phyloP scores from a whole-genome alignment of 2,329 filamentous ascomycete species.

The Xylariales sp. region DNA sequence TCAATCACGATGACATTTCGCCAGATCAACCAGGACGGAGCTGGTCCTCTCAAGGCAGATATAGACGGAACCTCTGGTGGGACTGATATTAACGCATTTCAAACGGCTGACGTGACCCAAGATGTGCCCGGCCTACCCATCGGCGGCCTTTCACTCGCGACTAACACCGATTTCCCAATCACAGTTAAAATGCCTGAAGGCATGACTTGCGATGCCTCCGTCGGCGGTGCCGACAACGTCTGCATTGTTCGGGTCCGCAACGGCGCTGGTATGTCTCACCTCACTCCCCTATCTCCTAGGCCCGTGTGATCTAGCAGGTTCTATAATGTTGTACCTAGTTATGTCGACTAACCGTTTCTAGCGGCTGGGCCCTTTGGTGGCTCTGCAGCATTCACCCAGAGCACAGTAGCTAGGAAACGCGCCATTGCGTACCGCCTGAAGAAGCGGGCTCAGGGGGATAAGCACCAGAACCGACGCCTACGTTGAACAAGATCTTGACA shows the following conservation, averaged over 20 bases:
- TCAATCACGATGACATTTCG: conserved; percentile 73
- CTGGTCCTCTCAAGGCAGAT: conserved; percentile 69
- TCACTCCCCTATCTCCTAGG: no score
- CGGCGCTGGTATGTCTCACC: conserved; percentile 52
- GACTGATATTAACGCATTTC: conserved; percentile 69
- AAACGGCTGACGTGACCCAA: conserved; percentile 67
- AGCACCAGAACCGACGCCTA: conserved; percentile 40
- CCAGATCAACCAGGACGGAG: conserved; percentile 78
- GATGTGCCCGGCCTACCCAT: conserved; percentile 70
- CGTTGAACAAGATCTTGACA: conserved; percentile 23
- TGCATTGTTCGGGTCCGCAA: conserved; percentile 75
- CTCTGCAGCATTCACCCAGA: conserved; percentile 73
- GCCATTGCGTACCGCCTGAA: conserved; percentile 65
- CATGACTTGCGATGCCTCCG: conserved; percentile 72
- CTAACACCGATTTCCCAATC: conserved; percentile 73
- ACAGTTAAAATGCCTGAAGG: conserved; percentile 73
- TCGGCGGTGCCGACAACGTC: conserved; percentile 69
- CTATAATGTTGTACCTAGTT: no score
- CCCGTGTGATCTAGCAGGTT: no score
- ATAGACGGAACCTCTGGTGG: conserved; percentile 74
- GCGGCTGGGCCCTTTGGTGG: conserved; percentile 74
- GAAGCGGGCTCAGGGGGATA: conserved; percentile 48
- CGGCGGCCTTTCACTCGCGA: conserved; percentile 67
- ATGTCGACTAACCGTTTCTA: no score
- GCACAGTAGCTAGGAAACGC: conserved; percentile 67